Evolutionary conservation across 2,329 filamentous ascomycete species (phyloP).

Genomic region (Cladosporium sp.): DNA sequence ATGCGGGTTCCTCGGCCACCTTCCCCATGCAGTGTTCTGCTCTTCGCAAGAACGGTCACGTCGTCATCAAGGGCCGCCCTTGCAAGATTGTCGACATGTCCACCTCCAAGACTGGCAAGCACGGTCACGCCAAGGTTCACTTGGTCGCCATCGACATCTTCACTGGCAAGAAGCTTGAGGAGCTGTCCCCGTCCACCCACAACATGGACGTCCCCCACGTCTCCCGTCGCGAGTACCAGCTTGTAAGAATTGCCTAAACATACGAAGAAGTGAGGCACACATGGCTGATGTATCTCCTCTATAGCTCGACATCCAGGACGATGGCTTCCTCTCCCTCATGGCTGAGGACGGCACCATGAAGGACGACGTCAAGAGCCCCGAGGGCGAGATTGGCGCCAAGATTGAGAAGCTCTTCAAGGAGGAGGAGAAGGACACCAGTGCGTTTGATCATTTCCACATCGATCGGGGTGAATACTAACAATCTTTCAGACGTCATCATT

Average conservation of each 20-base stretch:
- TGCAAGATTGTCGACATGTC: constrained; percentile 99
- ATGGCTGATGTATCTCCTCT: constrained; percentile 24
- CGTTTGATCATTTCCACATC: constrained; percentile 46
- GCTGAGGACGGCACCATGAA: constrained; percentile 80
- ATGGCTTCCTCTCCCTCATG: constrained; percentile 94
- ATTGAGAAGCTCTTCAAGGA: constrained; percentile 76
- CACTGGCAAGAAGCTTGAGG: constrained; percentile 99
- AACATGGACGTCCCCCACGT: constrained; percentile 98
- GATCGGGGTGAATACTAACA: constrained; percentile 8
- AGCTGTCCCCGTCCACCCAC: constrained; percentile 95
- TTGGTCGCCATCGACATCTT: constrained; percentile 98
- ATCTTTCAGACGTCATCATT: constrained; percentile 74
- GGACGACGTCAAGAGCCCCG: constrained; percentile 92
- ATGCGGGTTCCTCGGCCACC: constrained; percentile 92
- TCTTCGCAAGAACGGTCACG: constrained; percentile 98
- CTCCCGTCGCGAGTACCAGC: constrained; percentile 83
- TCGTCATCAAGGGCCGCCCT: constrained; percentile 96
- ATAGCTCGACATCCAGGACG: constrained; percentile 88
- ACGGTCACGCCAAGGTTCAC: constrained; percentile 99
- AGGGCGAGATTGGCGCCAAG: constrained; percentile 84
- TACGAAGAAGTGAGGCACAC: not conserved
- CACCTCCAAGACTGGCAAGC: constrained; percentile 99
- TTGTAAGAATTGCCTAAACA: constrained; percentile 63
- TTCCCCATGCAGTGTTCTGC: constrained; percentile 99
- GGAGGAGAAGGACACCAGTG: constrained; percentile 93